Evolutionary conservation across 2,329 filamentous ascomycete species (phyloP).

Genomic region (Talaromyces funiculosus): DNA sequence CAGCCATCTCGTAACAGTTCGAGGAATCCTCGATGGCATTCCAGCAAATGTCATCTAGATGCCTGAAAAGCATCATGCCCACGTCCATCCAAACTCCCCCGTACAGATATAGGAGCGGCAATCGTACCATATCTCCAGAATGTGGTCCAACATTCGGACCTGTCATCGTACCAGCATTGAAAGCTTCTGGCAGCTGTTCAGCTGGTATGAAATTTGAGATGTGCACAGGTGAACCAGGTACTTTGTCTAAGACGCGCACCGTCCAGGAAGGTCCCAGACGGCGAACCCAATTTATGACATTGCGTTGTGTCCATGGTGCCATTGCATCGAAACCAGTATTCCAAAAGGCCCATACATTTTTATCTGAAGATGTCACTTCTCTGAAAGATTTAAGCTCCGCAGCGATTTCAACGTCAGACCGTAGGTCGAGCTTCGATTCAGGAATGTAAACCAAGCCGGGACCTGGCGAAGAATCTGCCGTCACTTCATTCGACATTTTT

Average conservation of each 20-base stretch:
- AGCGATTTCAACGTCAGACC: constrained; percentile 17
- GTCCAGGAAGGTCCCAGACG: constrained; percentile 37
- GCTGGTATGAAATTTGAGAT: constrained; percentile 33
- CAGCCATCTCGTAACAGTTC: constrained; percentile 30
- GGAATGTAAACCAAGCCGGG: background rate
- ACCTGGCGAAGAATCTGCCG: background rate
- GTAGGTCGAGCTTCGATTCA: background rate
- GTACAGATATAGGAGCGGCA: constrained; percentile 35
- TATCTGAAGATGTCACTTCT: constrained; percentile 31
- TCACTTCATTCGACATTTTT: background rate
- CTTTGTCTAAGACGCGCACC: constrained; percentile 37
- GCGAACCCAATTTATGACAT: constrained; percentile 39
- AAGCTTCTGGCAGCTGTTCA: constrained; percentile 36
- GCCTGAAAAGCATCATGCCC: constrained; percentile 37
- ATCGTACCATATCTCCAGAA: constrained; percentile 44
- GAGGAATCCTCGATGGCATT: constrained; percentile 32
- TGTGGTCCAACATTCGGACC: constrained; percentile 43
- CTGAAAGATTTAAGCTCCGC: constrained; percentile 7
- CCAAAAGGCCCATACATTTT: constrained; percentile 41
- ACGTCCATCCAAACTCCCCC: constrained; percentile 42
- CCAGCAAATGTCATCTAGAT: constrained; percentile 43
- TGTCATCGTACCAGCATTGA: constrained; percentile 41
- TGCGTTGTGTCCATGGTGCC: constrained; percentile 37
- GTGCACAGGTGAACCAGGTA: constrained; percentile 34
- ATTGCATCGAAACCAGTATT: constrained; percentile 31